Percentiles rank a stretch among this genome's conserved stretches.
These are phyloP conservation scores for Vigna radiata DNA, from an alignment of 306 rosid genomes.

Conservation along the genomic window DNA sequence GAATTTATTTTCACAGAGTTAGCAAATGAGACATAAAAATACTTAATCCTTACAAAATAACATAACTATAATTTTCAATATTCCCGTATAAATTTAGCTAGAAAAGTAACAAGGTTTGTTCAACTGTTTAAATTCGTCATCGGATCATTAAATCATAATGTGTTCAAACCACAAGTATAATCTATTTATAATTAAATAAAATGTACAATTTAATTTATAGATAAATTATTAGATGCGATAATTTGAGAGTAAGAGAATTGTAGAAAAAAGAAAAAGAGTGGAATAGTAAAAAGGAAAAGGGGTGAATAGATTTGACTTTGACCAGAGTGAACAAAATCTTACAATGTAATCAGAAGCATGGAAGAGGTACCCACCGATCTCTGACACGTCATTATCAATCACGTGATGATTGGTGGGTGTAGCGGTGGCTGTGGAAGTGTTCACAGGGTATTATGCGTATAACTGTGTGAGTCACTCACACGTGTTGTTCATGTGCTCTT, in stretches of 20 bases:
- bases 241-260: neutral
- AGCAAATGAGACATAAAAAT: too few species aligned
- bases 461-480: conserved; percentile 19
- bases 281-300: neutral
- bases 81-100: too few species aligned
- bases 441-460: conserved; percentile 10
- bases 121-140: too few species aligned
- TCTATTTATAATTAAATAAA: neutral
- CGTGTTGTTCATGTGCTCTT: conserved; percentile 39
- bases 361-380: neutral
- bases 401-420: neutral
- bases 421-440: conserved; percentile 7
- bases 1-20: too few species aligned
- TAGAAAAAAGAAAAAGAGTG: neutral
- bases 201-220: neutral
- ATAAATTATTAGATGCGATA: neutral
- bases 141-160: too few species aligned
- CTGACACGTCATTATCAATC: neutral
- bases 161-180: neutral
- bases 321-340: neutral
- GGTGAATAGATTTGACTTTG: conserved; percentile 20
- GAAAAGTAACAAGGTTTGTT: too few species aligned
- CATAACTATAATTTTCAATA: too few species aligned
- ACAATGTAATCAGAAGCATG: neutral
- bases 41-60: too few species aligned